A percentile compares a stretch with the other conserved stretches of the same genome.
Evolutionary conservation across 208 protist genomes (phyloP).

Genomic region (Leishmania amazonensis): DNA sequence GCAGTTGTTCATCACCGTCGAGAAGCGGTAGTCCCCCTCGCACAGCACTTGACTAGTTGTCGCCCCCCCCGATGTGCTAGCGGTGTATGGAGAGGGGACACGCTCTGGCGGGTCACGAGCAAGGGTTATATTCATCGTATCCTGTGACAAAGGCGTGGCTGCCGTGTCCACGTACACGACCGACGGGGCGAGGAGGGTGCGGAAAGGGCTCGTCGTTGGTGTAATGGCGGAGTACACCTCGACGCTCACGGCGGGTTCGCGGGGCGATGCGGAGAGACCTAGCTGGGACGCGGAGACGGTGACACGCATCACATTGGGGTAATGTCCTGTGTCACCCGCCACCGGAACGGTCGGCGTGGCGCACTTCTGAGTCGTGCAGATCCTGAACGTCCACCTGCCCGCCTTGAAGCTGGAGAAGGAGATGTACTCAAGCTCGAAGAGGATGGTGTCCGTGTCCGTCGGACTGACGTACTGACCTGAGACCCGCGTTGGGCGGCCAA

Average conservation of each 20-base stretch:
- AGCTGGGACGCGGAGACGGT: constrained; percentile 9
- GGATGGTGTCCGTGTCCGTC: constrained; percentile 12
- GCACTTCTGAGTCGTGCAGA: constrained; percentile 13
- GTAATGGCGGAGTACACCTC: constrained; percentile 19
- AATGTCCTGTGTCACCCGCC: background rate
- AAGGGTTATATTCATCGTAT: constrained; percentile 25
- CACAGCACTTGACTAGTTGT: constrained; percentile 26
- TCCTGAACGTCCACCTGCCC: constrained; percentile 24
- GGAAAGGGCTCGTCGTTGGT: constrained; percentile 23
- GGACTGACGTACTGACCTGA: constrained; percentile 16
- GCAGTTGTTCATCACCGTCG: constrained; percentile 9
- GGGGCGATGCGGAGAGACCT: background rate
- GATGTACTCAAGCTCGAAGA: constrained; percentile 29
- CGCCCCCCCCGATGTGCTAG: constrained; percentile 10
- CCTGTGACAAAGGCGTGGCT: background rate
- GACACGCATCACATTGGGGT: constrained; percentile 14
- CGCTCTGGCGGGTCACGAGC: constrained; percentile 21
- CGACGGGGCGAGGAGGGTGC: constrained; percentile 18
- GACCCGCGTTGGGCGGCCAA: constrained; percentile 30
- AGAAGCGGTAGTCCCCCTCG: constrained; percentile 33
- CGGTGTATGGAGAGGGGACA: constrained; percentile 25
- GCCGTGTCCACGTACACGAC: constrained; percentile 14
- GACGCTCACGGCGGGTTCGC: constrained; percentile 1
- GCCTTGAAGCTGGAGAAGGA: constrained; percentile 33
- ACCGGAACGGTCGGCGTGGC: background rate